These are phyloP conservation scores for Pisolithus sp. DNA, from an alignment of 768 basidiomycete species.

Conservation along the genomic window DNA sequence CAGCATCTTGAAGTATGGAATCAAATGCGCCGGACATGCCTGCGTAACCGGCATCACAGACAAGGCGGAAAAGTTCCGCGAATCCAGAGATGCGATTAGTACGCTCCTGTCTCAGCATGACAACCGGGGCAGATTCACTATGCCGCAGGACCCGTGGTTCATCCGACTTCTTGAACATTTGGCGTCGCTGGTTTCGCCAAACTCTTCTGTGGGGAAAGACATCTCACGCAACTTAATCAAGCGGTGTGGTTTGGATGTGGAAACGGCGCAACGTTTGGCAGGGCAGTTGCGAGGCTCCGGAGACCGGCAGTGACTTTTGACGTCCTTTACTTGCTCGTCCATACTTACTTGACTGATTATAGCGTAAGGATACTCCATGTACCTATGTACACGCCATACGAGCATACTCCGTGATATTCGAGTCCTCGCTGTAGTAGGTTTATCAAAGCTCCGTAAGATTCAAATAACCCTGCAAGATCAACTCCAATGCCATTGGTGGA, in stretches of 20 bases:
- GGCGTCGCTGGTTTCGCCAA: constrained; percentile 13
- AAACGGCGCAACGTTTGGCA: constrained; percentile 19
- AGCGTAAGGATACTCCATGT: too few relatives aligned
- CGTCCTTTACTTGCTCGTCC: too few relatives aligned
- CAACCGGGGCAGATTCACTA: constrained; percentile 14
- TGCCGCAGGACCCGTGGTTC: constrained; percentile 23
- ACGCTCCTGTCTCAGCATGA: constrained; percentile 11
- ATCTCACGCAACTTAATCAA: constrained; percentile 18
- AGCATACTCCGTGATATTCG: too few relatives aligned
- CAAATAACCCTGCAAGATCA: too few relatives aligned
- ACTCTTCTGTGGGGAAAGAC: constrained; percentile 20
- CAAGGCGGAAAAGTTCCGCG: constrained; percentile 27
- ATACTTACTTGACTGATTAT: too few relatives aligned
- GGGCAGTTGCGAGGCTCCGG: constrained; percentile 3
- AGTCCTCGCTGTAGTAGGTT: too few relatives aligned
- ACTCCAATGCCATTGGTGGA: too few relatives aligned
- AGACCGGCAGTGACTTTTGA: not conserved
- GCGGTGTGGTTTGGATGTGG: constrained; percentile 24
- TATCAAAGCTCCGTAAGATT: too few relatives aligned
- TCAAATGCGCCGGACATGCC: constrained; percentile 29
- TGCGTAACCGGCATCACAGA: constrained; percentile 35
- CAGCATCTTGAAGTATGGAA: constrained; percentile 20
- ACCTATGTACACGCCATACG: too few relatives aligned
- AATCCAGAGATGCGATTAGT: constrained; percentile 25
- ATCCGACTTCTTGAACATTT: constrained; percentile 17